phyloP scores from a whole-genome alignment of 495 filamentous ascomycete species.

The Neurospora sp. region DNA sequence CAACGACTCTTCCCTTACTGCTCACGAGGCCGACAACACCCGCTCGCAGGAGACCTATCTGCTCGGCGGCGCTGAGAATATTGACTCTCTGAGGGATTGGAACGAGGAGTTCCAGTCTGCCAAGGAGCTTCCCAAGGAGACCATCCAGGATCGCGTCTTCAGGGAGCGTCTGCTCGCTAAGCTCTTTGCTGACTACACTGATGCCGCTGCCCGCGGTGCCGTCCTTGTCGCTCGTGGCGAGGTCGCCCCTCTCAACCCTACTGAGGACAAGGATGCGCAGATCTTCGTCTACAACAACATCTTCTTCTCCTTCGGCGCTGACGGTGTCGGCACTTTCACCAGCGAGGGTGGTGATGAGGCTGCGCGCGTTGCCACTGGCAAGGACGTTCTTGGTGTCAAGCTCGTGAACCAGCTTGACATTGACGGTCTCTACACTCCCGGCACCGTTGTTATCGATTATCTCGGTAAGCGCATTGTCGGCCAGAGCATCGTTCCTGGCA shows the following conservation, averaged over 20 bases:
- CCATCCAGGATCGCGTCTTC: slow-evolving; percentile 92
- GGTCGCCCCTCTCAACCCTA: slow-evolving; percentile 92
- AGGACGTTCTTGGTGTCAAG: slow-evolving; percentile 90
- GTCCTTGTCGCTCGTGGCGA: slow-evolving; percentile 88
- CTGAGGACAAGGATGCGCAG: slow-evolving; percentile 83
- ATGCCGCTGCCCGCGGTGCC: slow-evolving; percentile 89
- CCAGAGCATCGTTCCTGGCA: slow-evolving; percentile 96
- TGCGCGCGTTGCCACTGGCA: slow-evolving; percentile 89
- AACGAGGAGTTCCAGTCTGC: slow-evolving; percentile 99
- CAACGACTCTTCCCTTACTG: slow-evolving; percentile 46
- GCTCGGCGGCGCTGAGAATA: slow-evolving; percentile 79
- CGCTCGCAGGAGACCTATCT: slow-evolving; percentile 90
- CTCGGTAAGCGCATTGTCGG: slow-evolving; percentile 94
- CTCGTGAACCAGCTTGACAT: slow-evolving; percentile 96
- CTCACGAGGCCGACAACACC: slow-evolving; percentile 74
- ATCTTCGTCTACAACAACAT: slow-evolving; percentile 99
- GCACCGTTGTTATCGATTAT: slow-evolving; percentile 95
- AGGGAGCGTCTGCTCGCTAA: slow-evolving; percentile 88
- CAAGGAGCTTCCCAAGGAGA: slow-evolving; percentile 82
- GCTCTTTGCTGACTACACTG: slow-evolving; percentile 94
- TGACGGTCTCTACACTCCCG: slow-evolving; percentile 83
- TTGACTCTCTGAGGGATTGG: slow-evolving; percentile 92
- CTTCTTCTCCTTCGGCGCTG: slow-evolving; percentile 97
- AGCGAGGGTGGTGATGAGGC: slow-evolving; percentile 96
- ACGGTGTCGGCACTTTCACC: slow-evolving; percentile 95